These are phyloP conservation scores for Margaritispora aquatica DNA, from an alignment of 495 filamentous ascomycete genomes.

Conservation along the genomic window DNA sequence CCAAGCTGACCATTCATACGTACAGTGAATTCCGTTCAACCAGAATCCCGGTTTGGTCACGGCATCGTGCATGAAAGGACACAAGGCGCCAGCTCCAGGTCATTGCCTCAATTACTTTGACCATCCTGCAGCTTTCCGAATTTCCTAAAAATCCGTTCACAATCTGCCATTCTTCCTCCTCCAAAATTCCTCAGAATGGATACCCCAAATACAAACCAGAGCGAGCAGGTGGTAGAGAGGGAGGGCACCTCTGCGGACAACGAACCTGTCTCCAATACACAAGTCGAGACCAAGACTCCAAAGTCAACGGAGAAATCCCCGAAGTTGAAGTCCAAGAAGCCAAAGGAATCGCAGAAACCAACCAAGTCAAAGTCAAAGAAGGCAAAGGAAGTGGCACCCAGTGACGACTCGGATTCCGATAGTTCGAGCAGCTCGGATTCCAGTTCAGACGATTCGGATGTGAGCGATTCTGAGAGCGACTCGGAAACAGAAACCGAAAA, in stretches of 20 bases:
- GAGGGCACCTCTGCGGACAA: conserved; percentile 2
- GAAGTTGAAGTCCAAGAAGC: conserved; percentile 35
- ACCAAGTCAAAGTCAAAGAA: conserved; percentile 30
- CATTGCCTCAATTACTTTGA: conserved; percentile 1
- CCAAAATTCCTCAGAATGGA: conserved; percentile 14
- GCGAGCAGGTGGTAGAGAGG: conserved; percentile 18
- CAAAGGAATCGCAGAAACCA: conserved; percentile 26
- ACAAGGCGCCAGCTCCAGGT: neutral
- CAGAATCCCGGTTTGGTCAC: neutral
- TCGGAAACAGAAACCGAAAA: conserved; percentile 35
- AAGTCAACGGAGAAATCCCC: conserved; percentile 8
- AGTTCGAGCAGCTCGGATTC: conserved; percentile 20
- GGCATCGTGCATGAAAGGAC: neutral
- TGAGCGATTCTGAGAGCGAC: conserved; percentile 21
- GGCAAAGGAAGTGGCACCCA: conserved; percentile 27
- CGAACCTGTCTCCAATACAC: conserved; percentile 15
- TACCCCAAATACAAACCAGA: conserved; percentile 24
- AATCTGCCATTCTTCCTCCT: neutral
- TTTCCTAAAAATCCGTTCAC: neutral
- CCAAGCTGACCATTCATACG: neutral
- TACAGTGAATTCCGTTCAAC: neutral
- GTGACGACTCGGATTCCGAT: conserved; percentile 22
- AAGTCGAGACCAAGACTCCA: conserved; percentile 14
- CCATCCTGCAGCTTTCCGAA: neutral
- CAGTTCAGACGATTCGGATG: conserved; percentile 21